A percentile compares a stretch with the other conserved stretches of the same genome.
Evolutionary conservation across 495 filamentous ascomycete genomes (phyloP).

Genomic region (Filosporella fistucella): DNA sequence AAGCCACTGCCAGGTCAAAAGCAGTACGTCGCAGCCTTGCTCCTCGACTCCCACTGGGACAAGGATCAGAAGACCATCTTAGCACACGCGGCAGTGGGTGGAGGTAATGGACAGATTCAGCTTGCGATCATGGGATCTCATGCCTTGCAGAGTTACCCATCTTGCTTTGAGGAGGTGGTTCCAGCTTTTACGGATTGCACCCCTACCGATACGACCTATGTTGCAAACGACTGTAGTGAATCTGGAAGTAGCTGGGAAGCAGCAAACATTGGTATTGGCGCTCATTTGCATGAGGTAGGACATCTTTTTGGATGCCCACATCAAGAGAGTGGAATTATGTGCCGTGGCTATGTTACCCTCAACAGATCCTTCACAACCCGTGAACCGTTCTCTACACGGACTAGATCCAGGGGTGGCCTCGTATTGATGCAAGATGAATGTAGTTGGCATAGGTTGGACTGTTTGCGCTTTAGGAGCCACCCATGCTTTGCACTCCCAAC

Average conservation of each 20-base stretch:
- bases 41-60: conserved; percentile 89
- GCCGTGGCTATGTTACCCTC: conserved; percentile 75
- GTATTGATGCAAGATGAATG: conserved; percentile 76
- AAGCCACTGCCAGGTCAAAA: conserved; percentile 68
- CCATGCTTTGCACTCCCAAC: conserved; percentile 84
- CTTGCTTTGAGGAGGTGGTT: conserved; percentile 78
- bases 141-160: conserved; percentile 80
- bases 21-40: conserved; percentile 76
- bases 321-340: conserved; percentile 83
- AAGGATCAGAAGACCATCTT: conserved; percentile 59
- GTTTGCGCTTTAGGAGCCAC: conserved; percentile 81
- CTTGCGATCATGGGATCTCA: conserved; percentile 90
- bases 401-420: conserved; percentile 72
- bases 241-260: conserved; percentile 88
- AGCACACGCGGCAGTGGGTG: conserved; percentile 75
- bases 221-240: conserved; percentile 81
- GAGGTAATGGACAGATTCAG: conserved; percentile 64
- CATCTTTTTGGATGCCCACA: conserved; percentile 86
- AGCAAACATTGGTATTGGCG: conserved; percentile 86
- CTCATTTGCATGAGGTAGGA: conserved; percentile 83
- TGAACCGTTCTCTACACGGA: conserved; percentile 80
- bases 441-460: conserved; percentile 83
- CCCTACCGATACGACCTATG: conserved; percentile 71
- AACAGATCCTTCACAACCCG: conserved; percentile 77
- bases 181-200: conserved; percentile 86